These are phyloP conservation scores for Diaporthe sp. DNA, from an alignment of 2,329 filamentous ascomycete species.

Conservation along the genomic window DNA sequence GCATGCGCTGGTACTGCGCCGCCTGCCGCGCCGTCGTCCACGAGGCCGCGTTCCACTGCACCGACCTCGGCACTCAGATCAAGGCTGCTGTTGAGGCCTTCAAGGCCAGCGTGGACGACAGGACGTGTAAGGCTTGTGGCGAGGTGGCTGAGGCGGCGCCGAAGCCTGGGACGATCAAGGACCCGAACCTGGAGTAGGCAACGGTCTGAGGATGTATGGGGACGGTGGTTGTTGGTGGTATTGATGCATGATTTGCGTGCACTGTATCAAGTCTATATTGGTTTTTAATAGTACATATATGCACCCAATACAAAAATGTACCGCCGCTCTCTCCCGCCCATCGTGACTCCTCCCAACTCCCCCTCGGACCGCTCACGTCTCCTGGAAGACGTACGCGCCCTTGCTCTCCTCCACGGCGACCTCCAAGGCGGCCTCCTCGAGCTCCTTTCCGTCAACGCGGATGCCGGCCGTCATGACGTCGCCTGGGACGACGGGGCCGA, in stretches of 20 bases:
- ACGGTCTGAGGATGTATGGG: not conserved
- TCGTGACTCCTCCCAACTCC: not conserved
- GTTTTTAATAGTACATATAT: slow-evolving; percentile 20
- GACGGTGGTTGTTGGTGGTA: not conserved
- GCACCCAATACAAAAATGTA: not conserved
- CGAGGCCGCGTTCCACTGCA: slow-evolving; percentile 89
- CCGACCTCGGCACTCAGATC: slow-evolving; percentile 92
- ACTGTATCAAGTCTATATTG: slow-evolving; percentile 32
- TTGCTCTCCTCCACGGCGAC: slow-evolving; percentile 85
- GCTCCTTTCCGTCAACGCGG: slow-evolving; percentile 82
- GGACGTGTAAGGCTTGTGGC: slow-evolving; percentile 85
- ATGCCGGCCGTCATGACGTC: slow-evolving; percentile 90
- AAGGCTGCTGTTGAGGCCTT: slow-evolving; percentile 91
- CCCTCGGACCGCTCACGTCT: slow-evolving; percentile 65
- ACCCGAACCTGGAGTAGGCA: slow-evolving; percentile 66
- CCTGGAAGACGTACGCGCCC: slow-evolving; percentile 81
- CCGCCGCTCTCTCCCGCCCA: not conserved
- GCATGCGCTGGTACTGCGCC: slow-evolving; percentile 91
- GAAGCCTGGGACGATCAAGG: slow-evolving; percentile 68
- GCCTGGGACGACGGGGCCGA: slow-evolving; percentile 86
- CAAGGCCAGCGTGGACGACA: slow-evolving; percentile 73
- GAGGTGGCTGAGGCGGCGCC: slow-evolving; percentile 80
- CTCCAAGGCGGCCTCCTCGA: slow-evolving; percentile 88
- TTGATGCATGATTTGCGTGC: slow-evolving; percentile 18
- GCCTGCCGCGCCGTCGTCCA: slow-evolving; percentile 81